Conservation (phyloP, 2,329 filamentous ascomycete genomes). For the Parastagonospora nodorum region DNA sequence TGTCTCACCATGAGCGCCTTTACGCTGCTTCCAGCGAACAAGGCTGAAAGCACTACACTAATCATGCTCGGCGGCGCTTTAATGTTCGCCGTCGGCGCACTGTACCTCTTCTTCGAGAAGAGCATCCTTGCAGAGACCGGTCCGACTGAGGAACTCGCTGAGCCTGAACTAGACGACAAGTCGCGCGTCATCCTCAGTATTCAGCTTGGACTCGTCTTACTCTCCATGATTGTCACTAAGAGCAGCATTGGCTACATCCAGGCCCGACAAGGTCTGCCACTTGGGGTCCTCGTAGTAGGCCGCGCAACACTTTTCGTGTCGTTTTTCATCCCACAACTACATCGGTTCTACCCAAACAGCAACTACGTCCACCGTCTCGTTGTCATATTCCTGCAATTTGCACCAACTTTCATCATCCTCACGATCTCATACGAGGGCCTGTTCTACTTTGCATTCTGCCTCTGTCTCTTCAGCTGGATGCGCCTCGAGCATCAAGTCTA, state of each 20-base stretch:
- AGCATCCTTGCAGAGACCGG: conserved; percentile 54
- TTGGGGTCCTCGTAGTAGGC: conserved; percentile 85
- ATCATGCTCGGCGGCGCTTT: conserved; percentile 76
- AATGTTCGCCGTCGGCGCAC: conserved; percentile 76
- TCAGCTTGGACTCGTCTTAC: conserved; percentile 77
- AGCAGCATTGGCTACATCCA: conserved; percentile 86
- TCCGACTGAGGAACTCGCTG: conserved; percentile 35
- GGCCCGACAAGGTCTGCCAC: conserved; percentile 80
- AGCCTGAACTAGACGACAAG: conserved; percentile 48
- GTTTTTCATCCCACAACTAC: conserved; percentile 77
- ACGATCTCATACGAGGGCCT: conserved; percentile 97
- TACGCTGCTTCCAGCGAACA: conserved; percentile 85
- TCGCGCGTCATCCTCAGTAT: conserved; percentile 67
- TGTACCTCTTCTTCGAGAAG: conserved; percentile 83
- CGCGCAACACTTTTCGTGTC: conserved; percentile 80
- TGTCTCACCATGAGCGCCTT: conserved; percentile 88
- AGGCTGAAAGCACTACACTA: conserved; percentile 74
- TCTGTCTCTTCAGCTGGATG: conserved; percentile 85
- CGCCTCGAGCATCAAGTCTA: conserved; percentile 84
- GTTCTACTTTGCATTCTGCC: conserved; percentile 90
- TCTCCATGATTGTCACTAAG: conserved; percentile 84
- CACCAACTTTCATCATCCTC: conserved; percentile 91
- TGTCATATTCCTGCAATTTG: conserved; percentile 89
- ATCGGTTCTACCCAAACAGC: conserved; percentile 77
- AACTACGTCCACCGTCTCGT: conserved; percentile 90